Evolutionary conservation across 2,329 filamentous ascomycete species (phyloP).

Genomic region (Simplicillium aogashimaense): DNA sequence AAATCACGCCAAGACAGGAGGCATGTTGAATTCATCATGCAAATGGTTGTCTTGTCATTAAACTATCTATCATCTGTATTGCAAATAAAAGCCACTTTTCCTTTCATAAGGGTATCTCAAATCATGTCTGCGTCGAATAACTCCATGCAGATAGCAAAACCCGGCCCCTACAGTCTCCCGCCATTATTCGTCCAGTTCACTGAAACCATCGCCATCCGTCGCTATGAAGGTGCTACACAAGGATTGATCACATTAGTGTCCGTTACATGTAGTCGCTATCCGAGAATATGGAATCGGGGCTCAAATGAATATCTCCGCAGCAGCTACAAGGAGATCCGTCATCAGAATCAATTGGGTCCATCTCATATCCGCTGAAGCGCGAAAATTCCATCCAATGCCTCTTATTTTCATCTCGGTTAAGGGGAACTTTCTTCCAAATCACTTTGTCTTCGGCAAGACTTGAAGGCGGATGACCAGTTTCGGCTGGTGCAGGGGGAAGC

Average conservation of each 20-base stretch:
- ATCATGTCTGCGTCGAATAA: no score
- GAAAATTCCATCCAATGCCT: constrained; percentile 41
- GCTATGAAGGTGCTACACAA: no score
- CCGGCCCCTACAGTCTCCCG: no score
- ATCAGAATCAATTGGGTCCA: constrained; percentile 20
- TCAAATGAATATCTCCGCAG: constrained; percentile 20
- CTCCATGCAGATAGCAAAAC: no score
- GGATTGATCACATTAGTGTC: background rate
- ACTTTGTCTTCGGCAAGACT: constrained; percentile 30
- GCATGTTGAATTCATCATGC: no score
- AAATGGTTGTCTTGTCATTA: background rate
- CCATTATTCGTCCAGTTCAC: no score
- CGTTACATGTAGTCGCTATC: constrained; percentile 2
- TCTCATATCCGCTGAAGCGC: constrained; percentile 26
- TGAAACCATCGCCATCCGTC: no score
- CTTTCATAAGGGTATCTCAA: background rate
- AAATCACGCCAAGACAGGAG: no score
- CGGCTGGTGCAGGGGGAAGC: constrained; percentile 29
- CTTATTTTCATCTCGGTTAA: constrained; percentile 24
- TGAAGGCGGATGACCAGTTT: constrained; percentile 31
- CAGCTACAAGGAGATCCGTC: constrained; percentile 26
- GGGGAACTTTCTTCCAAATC: constrained; percentile 41
- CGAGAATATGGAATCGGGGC: background rate
- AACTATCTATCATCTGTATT: background rate
- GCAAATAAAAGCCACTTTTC: background rate